Base-by-base conservation (phyloP, 345 rosid genomes). In the Populus pruinosa region DNA sequence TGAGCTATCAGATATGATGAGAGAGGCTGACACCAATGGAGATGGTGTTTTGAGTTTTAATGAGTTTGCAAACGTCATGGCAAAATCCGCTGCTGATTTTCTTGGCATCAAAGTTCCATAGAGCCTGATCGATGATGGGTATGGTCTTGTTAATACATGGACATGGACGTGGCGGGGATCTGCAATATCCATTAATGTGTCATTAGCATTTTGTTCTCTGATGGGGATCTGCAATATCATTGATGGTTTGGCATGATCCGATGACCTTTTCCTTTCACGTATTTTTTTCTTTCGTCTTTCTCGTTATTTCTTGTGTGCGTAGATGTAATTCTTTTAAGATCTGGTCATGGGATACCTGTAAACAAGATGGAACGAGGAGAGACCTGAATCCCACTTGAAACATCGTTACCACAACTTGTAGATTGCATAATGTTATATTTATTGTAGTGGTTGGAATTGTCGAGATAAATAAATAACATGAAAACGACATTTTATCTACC, bases 31-130 rank as follows among this genome's bases (percentile, higher is more conserved):
- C 71, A 79, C 91, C 31, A 91, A 93, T 74, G 97, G 98, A 35
- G 98, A 94, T 76, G 97, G 98, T 1, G 97, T 94, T 53, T 82
- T 94, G 73, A 93, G 97, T 77, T 93, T 94, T 76, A 73, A 87
- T 12, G 98, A 94, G 67, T 91, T 94, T 70, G 87, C 97, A 0
- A 83, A 84, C 71, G 89, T 89, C 39, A 87, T 94, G 98, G 95
- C 94, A 2, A 91, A 83, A 75, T 94, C 97, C 35, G 91, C 95
- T 6, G 77, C 90, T 63, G 97, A 91, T 77, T 93, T 90, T 84
- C 93, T 90, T 36, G 97, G 98, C 73, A 53, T 78, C 35, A 38
- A 38, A 69, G 33, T 69, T 39, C 23, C 47, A 35, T 67, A 67
- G 44, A 18, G 68, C 36, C 17, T 29, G 21, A 8, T 10, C 13